Conservation (phyloP, 2,329 filamentous ascomycete species). For the Seiridium unicorne region DNA sequence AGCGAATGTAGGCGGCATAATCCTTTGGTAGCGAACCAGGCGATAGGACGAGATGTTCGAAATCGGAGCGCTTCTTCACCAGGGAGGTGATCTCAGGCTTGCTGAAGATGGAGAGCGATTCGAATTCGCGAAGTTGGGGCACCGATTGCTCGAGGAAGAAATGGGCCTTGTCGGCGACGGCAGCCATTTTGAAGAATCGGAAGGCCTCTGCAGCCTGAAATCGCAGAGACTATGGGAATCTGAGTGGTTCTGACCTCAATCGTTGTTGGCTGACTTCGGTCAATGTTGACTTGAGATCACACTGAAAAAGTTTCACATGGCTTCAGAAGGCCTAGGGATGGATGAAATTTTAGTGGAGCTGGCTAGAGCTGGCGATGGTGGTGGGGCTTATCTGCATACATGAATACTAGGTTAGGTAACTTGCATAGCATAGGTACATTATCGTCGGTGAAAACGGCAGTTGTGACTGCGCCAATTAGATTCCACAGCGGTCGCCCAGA, state of each 20-base stretch:
- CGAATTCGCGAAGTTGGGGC: constrained; percentile 87
- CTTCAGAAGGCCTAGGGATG: too few species aligned
- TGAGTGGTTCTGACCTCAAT: too few species aligned
- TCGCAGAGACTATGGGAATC: neutral
- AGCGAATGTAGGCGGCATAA: constrained; percentile 79
- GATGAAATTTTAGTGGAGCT: constrained; percentile 5
- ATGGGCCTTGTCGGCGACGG: constrained; percentile 87
- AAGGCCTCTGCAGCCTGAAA: neutral
- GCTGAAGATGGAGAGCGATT: constrained; percentile 87
- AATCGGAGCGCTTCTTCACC: constrained; percentile 85
- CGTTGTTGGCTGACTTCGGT: too few species aligned
- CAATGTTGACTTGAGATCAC: neutral
- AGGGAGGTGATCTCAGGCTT: constrained; percentile 89
- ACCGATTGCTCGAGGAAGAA: constrained; percentile 93
- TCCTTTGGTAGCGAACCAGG: constrained; percentile 74
- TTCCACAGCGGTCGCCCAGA: too few species aligned
- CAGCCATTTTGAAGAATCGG: constrained; percentile 59
- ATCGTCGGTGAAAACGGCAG: neutral
- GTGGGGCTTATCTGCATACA: neutral
- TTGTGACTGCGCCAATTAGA: too few species aligned
- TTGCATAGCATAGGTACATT: neutral
- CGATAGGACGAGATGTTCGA: constrained; percentile 86
- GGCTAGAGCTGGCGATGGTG: neutral
- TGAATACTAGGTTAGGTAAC: neutral
- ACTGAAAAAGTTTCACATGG: neutral